These are phyloP conservation scores for Aureobasidium sp. DNA, from an alignment of 2,329 filamentous ascomycete species.

Conservation along the genomic window DNA sequence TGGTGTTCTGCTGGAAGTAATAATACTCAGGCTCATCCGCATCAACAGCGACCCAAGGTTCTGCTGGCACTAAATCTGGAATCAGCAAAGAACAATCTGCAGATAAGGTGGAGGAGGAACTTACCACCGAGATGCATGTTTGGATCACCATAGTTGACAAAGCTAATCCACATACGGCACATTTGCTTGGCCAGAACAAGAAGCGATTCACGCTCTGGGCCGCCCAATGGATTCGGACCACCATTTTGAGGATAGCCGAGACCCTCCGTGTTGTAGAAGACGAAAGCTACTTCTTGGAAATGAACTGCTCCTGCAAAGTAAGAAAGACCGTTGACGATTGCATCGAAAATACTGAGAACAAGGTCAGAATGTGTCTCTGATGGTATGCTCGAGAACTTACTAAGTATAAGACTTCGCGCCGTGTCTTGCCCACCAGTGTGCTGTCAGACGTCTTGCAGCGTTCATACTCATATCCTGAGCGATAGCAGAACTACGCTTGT, in stretches of 20 bases:
- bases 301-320: constrained; percentile 53
- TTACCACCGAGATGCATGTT: constrained; percentile 32
- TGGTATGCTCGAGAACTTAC: no score
- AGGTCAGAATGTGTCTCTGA: no score
- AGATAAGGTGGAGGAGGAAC: neutral
- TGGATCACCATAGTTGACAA: constrained; percentile 53
- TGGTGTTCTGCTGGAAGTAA: constrained; percentile 13
- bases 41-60: constrained; percentile 13
- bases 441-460: no score
- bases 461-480: no score
- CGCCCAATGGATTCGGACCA: constrained; percentile 30
- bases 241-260: constrained; percentile 46
- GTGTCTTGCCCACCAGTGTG: no score
- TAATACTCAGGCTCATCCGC: constrained; percentile 21
- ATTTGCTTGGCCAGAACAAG: constrained; percentile 52
- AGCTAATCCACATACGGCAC: constrained; percentile 58
- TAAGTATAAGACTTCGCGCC: constrained; percentile 61
- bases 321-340: constrained; percentile 47
- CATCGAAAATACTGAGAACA: no score
- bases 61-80: constrained; percentile 23
- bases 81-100: constrained; percentile 22
- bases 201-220: constrained; percentile 38
- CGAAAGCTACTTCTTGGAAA: constrained; percentile 58
- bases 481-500: no score
- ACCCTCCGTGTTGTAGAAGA: constrained; percentile 51